Evolutionary conservation across 495 filamentous ascomycete species (phyloP).

Genomic region (Podospora sp.): DNA sequence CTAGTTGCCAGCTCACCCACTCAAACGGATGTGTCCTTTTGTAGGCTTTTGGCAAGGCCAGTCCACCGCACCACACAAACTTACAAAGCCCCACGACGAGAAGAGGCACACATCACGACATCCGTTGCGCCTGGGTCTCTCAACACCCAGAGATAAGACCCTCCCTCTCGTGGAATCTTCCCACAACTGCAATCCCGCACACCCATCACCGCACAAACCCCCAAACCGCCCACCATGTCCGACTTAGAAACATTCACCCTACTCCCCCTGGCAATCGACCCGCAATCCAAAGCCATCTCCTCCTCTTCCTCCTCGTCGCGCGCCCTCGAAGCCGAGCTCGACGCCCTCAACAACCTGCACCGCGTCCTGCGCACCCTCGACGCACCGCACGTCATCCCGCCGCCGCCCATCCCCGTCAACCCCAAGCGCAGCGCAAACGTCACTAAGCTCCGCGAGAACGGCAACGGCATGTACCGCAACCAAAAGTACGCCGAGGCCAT

Average conservation of each 20-base stretch:
- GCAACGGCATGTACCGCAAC: slow-evolving; percentile 81
- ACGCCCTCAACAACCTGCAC: slow-evolving; percentile 73
- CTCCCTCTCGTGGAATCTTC: neutral
- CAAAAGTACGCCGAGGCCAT: slow-evolving; percentile 72
- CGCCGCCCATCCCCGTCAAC: slow-evolving; percentile 78
- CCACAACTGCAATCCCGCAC: neutral
- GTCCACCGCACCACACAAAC: neutral
- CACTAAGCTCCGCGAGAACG: slow-evolving; percentile 85
- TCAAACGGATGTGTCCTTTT: neutral
- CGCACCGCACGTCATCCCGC: slow-evolving; percentile 60
- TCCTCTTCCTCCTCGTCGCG: slow-evolving; percentile 34
- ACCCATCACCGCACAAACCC: slow-evolving; percentile 6
- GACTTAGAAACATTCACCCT: slow-evolving; percentile 76
- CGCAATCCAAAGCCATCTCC: slow-evolving; percentile 66
- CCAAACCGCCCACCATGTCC: slow-evolving; percentile 52
- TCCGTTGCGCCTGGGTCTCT: too few relatives aligned
- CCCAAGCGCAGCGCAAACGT: slow-evolving; percentile 85
- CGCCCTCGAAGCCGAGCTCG: slow-evolving; percentile 66
- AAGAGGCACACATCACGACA: too few relatives aligned
- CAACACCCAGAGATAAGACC: neutral
- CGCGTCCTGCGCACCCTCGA: slow-evolving; percentile 64
- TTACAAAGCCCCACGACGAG: neutral
- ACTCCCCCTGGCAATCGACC: slow-evolving; percentile 79
- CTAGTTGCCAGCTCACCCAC: neutral
- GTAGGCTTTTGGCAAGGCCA: neutral